Percentiles rank a stretch among this genome's conserved stretches.
Evolutionary conservation across 768 basidiomycete genomes (phyloP).

Genomic region (Pleurotus eryngii): DNA sequence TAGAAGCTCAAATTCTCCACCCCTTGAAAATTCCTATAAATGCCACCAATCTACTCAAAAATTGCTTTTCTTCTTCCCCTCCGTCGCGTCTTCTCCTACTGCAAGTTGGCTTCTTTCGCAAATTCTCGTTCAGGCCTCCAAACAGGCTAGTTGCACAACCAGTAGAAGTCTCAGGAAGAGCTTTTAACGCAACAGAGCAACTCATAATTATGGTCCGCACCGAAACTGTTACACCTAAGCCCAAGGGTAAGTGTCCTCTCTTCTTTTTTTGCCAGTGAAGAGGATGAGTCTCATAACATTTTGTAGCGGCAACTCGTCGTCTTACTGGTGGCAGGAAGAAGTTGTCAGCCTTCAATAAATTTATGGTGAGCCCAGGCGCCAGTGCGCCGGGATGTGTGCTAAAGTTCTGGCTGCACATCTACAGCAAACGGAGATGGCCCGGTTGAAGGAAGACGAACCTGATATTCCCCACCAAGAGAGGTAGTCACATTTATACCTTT

Average conservation of each 20-base stretch:
- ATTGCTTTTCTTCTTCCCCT: not conserved
- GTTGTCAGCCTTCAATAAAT: constrained; percentile 75
- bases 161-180: no score
- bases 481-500: constrained; percentile 34
- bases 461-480: constrained; percentile 71
- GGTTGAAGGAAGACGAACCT: constrained; percentile 73
- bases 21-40: constrained; percentile 4
- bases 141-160: no score
- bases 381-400: not conserved
- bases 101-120: no score
- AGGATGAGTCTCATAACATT: constrained; percentile 15
- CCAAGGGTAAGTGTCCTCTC: constrained; percentile 46
- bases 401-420: not conserved
- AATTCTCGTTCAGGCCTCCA: no score
- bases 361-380: constrained; percentile 39
- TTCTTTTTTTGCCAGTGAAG: constrained; percentile 9
- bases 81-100: not conserved
- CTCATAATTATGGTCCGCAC: constrained; percentile 26
- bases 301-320: constrained; percentile 45
- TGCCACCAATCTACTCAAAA: not conserved
- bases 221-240: constrained; percentile 39
- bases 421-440: constrained; percentile 74
- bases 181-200: constrained; percentile 25
- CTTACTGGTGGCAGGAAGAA: constrained; percentile 54
- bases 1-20: not conserved